Evolutionary conservation across 139 green algal species (phyloP).

Genomic region (Chlamydomonas schloesseri): DNA sequence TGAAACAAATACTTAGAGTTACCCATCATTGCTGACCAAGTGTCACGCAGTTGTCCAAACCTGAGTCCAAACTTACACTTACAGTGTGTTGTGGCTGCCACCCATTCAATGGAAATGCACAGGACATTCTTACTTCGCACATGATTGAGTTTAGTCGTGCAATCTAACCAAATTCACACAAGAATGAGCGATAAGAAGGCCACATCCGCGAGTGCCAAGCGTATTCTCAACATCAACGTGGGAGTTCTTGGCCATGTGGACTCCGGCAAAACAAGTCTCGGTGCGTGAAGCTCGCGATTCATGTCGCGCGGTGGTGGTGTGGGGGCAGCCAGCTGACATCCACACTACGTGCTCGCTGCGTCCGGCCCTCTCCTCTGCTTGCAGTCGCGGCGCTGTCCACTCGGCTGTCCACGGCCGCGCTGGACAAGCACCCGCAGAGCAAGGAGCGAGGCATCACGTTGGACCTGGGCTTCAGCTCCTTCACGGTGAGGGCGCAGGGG

Average conservation of each 20-base stretch:
- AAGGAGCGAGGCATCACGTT: conserved; percentile 95
- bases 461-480: conserved; percentile 97
- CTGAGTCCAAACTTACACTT: too few relatives aligned
- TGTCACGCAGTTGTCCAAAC: too few relatives aligned
- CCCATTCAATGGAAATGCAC: too few relatives aligned
- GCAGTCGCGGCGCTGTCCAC: conserved; percentile 92
- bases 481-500: conserved; percentile 62
- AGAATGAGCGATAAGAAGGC: not conserved
- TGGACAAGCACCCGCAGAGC: conserved; percentile 98
- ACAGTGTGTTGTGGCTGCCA: too few relatives aligned
- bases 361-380: not conserved
- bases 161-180: too few relatives aligned
- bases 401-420: conserved; percentile 90
- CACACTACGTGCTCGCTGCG: too few relatives aligned
- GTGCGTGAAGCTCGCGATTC: conserved; percentile 52
- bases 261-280: conserved; percentile 95
- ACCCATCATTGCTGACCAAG: too few relatives aligned
- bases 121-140: too few relatives aligned
- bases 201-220: not conserved
- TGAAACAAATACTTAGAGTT: too few relatives aligned
- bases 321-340: too few relatives aligned
- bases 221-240: conserved; percentile 89
- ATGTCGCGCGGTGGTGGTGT: too few relatives aligned
- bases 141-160: too few relatives aligned
- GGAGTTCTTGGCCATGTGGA: conserved; percentile 96